Evolutionary conservation across 1,139 yeast genomes (phyloP).

Genomic region (Yamadazyma sp.): DNA sequence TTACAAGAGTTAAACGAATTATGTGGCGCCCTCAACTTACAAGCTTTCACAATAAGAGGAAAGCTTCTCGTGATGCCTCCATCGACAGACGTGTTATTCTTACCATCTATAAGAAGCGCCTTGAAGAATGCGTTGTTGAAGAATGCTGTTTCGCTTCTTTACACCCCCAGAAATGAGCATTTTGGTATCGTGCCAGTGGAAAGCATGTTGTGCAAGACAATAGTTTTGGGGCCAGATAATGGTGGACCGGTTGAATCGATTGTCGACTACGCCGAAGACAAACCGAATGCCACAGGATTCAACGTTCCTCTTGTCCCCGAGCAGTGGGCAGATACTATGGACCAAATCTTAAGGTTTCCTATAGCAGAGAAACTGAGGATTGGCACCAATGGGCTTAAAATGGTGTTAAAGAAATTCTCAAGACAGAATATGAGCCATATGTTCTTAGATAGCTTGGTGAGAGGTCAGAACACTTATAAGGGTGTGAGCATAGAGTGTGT

Average conservation of each 20-base stretch:
- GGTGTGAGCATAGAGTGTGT: constrained; percentile 14
- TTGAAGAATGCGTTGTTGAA: constrained; percentile 65
- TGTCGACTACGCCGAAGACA: constrained; percentile 40
- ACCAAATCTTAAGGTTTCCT: constrained; percentile 2
- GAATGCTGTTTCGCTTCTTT: constrained; percentile 60
- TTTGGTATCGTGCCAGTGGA: constrained; percentile 98
- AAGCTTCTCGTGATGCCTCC: constrained; percentile 38
- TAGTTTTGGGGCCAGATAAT: constrained; percentile 80
- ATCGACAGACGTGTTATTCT: constrained; percentile 59
- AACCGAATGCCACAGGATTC: constrained; percentile 70
- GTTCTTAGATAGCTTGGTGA: constrained; percentile 32
- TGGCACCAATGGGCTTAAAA: constrained; percentile 50
- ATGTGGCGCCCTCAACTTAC: constrained; percentile 46
- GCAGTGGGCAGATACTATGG: constrained; percentile 65
- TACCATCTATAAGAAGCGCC: constrained; percentile 74
- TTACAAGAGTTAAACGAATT: constrained; percentile 57
- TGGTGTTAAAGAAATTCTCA: constrained; percentile 57
- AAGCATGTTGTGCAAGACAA: constrained; percentile 81
- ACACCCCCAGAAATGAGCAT: constrained; percentile 92
- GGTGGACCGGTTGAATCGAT: constrained; percentile 96
- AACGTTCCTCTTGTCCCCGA: constrained; percentile 53
- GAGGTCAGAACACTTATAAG: constrained; percentile 11
- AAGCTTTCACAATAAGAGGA: constrained; percentile 49
- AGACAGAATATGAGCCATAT: constrained; percentile 60
- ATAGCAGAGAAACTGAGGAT: constrained; percentile 30